Evolutionary conservation across 352 stramenopile species (phyloP).

Genomic region (Pythium brachiatum): DNA sequence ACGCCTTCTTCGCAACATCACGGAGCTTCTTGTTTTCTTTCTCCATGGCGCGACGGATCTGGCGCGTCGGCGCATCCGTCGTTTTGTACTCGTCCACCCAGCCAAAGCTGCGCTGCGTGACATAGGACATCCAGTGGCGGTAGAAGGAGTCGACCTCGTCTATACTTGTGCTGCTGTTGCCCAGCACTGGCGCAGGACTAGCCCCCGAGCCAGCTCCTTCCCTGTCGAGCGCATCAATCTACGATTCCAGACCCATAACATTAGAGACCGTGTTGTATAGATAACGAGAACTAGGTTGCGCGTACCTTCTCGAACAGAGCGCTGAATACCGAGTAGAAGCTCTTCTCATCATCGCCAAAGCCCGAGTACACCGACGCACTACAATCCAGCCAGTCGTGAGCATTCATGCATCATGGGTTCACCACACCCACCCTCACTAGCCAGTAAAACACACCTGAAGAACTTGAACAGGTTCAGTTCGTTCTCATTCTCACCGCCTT

Average conservation of each 20-base stretch:
- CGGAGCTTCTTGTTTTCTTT: constrained; percentile 90
- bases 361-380: constrained; percentile 70
- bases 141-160: constrained; percentile 73
- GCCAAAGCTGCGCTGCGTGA: constrained; percentile 65
- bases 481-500: constrained; percentile 32
- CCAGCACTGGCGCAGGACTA: constrained; percentile 43
- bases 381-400: background rate
- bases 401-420: constrained; percentile 18
- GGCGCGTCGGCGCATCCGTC: constrained; percentile 68
- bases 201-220: constrained; percentile 22
- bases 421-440: background rate
- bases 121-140: constrained; percentile 76
- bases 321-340: constrained; percentile 79
- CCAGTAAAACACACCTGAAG: constrained; percentile 46
- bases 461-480: constrained; percentile 77
- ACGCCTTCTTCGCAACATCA: constrained; percentile 71
- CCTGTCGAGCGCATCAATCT: constrained; percentile 74
- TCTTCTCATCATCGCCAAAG: constrained; percentile 68
- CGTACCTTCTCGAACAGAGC: constrained; percentile 64
- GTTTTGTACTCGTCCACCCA: constrained; percentile 86
- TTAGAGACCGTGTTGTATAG: no score
- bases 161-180: constrained; percentile 36
- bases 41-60: constrained; percentile 80
- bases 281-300: no score
- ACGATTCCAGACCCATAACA: constrained; percentile 4